phyloP scores from a whole-genome alignment of 2,329 filamentous ascomycete species.

The Cyanodermella asteris region DNA sequence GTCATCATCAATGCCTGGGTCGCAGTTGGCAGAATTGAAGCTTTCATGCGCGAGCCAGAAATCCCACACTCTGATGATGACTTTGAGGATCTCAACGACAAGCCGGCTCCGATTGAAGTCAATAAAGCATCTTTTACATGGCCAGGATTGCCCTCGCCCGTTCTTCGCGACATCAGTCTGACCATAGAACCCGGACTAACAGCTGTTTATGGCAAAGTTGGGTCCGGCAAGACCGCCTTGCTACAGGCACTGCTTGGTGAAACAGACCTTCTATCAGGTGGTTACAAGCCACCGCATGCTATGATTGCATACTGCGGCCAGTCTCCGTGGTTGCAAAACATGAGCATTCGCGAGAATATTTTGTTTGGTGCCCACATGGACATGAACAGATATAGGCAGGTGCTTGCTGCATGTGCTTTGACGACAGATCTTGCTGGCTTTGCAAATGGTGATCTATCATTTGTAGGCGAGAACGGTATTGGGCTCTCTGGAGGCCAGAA shows the following conservation, averaged over 20 bases:
- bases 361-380: constrained; percentile 46
- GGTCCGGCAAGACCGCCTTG: constrained; percentile 39
- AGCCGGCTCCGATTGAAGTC: constrained; percentile 24
- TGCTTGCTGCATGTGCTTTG: constrained; percentile 43
- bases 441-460: constrained; percentile 40
- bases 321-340: constrained; percentile 46
- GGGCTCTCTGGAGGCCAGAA: constrained; percentile 40
- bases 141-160: constrained; percentile 41
- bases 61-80: constrained; percentile 47
- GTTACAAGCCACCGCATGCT: constrained; percentile 30
- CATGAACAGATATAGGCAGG: constrained; percentile 42
- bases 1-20: constrained; percentile 64
- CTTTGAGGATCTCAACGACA: constrained; percentile 15
- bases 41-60: constrained; percentile 71
- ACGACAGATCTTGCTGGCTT: constrained; percentile 39
- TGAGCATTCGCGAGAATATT: constrained; percentile 48
- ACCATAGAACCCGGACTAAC: constrained; percentile 34
- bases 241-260: constrained; percentile 38
- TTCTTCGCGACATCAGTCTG: constrained; percentile 32
- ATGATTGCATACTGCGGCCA: constrained; percentile 43
- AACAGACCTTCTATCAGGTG: constrained; percentile 29
- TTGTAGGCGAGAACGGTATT: constrained; percentile 39
- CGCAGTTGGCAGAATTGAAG: constrained; percentile 58
- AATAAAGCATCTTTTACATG: constrained; percentile 53
- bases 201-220: constrained; percentile 41